Evolutionary conservation across 805 yeast genomes (phyloP).

Genomic region (Saturnispora zaruensis): DNA sequence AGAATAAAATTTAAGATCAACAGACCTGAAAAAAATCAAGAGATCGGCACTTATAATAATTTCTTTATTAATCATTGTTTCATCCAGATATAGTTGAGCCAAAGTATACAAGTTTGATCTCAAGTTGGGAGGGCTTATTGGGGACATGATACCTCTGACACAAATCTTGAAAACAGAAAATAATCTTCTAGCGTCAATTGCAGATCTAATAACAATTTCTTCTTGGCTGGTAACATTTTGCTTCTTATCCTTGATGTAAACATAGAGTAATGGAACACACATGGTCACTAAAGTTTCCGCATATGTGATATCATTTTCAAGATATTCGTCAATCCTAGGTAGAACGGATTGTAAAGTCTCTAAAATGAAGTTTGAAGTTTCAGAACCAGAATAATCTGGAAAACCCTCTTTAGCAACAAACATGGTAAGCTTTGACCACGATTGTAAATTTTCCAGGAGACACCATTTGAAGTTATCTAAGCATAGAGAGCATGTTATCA

Average conservation of each 20-base stretch:
- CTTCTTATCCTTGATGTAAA: conserved; percentile 41
- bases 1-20: conserved; percentile 52
- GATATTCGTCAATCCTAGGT: conserved; percentile 69
- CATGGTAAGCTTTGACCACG: conserved; percentile 80
- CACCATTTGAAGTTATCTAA: conserved; percentile 38
- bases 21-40: conserved; percentile 46
- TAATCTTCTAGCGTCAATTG: conserved; percentile 42
- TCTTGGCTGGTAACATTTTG: conserved; percentile 19
- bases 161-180: conserved; percentile 67
- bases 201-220: conserved; percentile 27
- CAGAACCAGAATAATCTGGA: conserved; percentile 31
- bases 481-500: conserved; percentile 39
- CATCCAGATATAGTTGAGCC: conserved; percentile 54
- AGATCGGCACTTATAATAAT: conserved; percentile 36
- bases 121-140: conserved; percentile 56
- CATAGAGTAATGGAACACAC: conserved; percentile 59
- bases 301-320: conserved; percentile 54
- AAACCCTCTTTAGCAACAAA: conserved; percentile 56
- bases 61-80: conserved; percentile 35
- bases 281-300: conserved; percentile 73
- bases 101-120: conserved; percentile 76
- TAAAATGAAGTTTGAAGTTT: conserved; percentile 55
- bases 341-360: conserved; percentile 69
- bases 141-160: conserved; percentile 61
- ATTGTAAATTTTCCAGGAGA: conserved; percentile 57